Evolutionary conservation across 352 stramenopile species (phyloP).

Genomic region (Phytophthora agathidicida): DNA sequence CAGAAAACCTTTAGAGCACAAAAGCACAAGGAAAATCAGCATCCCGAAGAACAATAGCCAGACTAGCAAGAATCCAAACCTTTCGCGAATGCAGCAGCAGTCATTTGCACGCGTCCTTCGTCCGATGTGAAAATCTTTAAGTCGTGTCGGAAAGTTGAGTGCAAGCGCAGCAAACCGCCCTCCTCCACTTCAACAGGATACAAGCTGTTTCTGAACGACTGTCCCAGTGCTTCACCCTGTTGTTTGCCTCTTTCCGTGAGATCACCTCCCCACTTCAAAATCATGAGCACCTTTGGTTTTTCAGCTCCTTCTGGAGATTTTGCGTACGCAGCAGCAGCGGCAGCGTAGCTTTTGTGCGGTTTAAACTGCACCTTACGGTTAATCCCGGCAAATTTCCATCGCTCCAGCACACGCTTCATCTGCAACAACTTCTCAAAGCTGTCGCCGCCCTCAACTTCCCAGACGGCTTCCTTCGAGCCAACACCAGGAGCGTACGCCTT

Average conservation of each 20-base stretch:
- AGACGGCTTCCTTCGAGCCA: constrained; percentile 84
- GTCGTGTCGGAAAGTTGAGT: constrained; percentile 99
- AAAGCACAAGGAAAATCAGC: too few species aligned
- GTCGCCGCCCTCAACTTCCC: constrained; percentile 86
- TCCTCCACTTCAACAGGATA: constrained; percentile 92
- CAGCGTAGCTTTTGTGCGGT: constrained; percentile 67
- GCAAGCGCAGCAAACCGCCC: constrained; percentile 96
- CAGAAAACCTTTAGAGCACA: constrained; percentile 98
- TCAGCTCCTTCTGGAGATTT: constrained; percentile 40
- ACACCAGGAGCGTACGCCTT: constrained; percentile 82
- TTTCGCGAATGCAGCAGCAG: constrained; percentile 99
- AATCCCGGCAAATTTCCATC: constrained; percentile 97
- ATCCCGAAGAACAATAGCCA: too few species aligned
- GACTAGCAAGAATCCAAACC: too few species aligned
- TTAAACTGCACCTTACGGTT: constrained; percentile 97
- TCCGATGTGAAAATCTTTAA: constrained; percentile 99
- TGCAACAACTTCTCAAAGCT: constrained; percentile 94
- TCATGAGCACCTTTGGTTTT: constrained; percentile 94
- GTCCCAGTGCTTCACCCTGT: constrained; percentile 96
- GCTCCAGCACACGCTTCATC: constrained; percentile 96
- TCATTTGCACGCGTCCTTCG: constrained; percentile 99
- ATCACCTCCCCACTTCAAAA: constrained; percentile 99
- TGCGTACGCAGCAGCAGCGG: constrained; percentile 33
- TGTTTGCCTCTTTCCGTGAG: constrained; percentile 97
- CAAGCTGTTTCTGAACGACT: constrained; percentile 90